Evolutionary conservation across 805 yeast genomes (phyloP).

Genomic region (Myxozyma kluyveri): DNA sequence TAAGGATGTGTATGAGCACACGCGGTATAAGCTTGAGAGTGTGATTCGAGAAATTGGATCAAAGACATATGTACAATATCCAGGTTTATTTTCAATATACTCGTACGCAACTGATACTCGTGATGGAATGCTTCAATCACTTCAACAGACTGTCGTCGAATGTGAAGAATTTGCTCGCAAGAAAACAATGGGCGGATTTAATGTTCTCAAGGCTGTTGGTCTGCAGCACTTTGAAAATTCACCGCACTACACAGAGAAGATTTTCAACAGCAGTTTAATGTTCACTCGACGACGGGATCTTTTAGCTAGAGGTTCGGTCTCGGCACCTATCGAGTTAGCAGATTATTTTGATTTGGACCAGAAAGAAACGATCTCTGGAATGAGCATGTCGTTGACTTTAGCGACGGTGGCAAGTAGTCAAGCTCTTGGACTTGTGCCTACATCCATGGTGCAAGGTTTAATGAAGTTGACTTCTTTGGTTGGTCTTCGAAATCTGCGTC

Average conservation of each 20-base stretch:
- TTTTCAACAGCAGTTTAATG: conserved; percentile 74
- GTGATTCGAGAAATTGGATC: conserved; percentile 56
- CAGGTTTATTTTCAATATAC: conserved; percentile 61
- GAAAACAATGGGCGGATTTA: conserved; percentile 59
- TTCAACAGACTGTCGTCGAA: conserved; percentile 58
- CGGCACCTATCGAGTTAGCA: conserved; percentile 55
- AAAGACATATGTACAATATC: conserved; percentile 52
- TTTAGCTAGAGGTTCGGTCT: conserved; percentile 39
- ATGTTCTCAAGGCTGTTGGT: conserved; percentile 61
- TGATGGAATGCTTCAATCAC: conserved; percentile 58
- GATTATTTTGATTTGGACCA: conserved; percentile 65
- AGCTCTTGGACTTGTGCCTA: conserved; percentile 21
- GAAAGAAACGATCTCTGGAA: conserved; percentile 22
- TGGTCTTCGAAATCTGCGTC: conserved; percentile 33
- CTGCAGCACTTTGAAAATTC: conserved; percentile 54
- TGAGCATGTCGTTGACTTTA: conserved; percentile 28
- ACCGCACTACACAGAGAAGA: conserved; percentile 55
- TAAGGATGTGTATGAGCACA: conserved; percentile 56
- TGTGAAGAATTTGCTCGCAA: conserved; percentile 70
- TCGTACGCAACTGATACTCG: conserved; percentile 72
- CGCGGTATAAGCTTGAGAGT: conserved; percentile 51
- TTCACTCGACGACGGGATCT: conserved; percentile 71
- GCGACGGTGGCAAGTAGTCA: conserved; percentile 29
- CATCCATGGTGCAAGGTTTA: conserved; percentile 7
- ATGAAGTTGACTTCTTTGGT: conserved; percentile 8